Evolutionary conservation across 495 filamentous ascomycete species (phyloP).

Genomic region (Neurospora sp.): DNA sequence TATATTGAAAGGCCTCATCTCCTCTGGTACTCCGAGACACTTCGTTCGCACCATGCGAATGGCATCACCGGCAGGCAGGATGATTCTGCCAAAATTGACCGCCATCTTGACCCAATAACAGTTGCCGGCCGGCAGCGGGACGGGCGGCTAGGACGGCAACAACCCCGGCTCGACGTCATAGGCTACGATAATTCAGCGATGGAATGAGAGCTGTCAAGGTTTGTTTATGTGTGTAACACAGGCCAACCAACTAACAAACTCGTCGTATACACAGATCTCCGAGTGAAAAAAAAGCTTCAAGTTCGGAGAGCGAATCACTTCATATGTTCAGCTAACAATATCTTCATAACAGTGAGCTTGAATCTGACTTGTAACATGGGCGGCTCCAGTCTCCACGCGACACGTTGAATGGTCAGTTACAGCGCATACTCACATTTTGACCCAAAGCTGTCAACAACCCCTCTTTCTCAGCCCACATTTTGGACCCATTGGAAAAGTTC

Average conservation of each 20-base stretch:
- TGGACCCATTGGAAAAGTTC: neutral
- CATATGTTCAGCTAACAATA: neutral
- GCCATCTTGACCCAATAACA: neutral
- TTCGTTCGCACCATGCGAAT: neutral
- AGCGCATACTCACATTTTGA: neutral
- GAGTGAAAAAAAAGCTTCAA: neutral
- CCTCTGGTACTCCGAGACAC: neutral
- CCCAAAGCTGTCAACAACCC: neutral
- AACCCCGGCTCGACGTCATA: neutral
- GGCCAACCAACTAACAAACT: neutral
- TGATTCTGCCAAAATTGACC: neutral
- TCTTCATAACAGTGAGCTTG: neutral
- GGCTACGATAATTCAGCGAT: neutral
- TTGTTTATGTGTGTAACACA: neutral
- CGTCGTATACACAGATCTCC: neutral
- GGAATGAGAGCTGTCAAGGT: neutral
- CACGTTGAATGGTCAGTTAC: neutral
- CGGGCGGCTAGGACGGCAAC: neutral
- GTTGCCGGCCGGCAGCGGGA: neutral
- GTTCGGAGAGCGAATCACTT: neutral
- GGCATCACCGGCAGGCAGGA: neutral
- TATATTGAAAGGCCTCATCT: neutral
- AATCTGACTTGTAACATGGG: neutral
- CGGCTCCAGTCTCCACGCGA: neutral
- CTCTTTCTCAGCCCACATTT: neutral